Evolutionary conservation across 306 rosid genomes (phyloP).

Genomic region (Lathyrus tuberosus): DNA sequence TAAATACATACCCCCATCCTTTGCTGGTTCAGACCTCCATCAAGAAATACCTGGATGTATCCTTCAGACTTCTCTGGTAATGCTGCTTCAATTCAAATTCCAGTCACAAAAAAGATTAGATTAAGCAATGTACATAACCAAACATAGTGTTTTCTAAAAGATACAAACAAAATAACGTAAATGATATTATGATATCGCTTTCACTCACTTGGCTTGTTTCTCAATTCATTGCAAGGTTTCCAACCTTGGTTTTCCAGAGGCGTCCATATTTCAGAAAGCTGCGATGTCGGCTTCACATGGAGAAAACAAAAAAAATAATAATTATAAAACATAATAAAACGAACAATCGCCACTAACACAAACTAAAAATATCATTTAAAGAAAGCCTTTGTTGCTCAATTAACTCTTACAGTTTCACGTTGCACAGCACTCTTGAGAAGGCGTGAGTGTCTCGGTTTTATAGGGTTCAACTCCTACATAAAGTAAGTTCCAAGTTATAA

Average conservation of each 20-base stretch:
- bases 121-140: conserved; percentile 18
- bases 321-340: neutral
- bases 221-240: conserved; percentile 64
- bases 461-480: conserved; percentile 71
- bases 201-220: conserved; percentile 60
- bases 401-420: conserved; percentile 69
- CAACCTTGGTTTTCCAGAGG: conserved; percentile 72
- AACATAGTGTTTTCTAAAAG: conserved; percentile 18
- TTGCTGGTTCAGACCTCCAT: conserved; percentile 99
- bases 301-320: conserved; percentile 20
- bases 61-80: conserved; percentile 80
- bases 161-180: conserved; percentile 11
- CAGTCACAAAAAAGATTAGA: conserved; percentile 29
- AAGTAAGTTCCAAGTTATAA: conserved; percentile 31
- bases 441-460: conserved; percentile 80
- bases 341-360: conserved; percentile 8
- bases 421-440: conserved; percentile 85
- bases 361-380: conserved; percentile 16
- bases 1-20: conserved; percentile 92
- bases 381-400: conserved; percentile 39
- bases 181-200: conserved; percentile 12
- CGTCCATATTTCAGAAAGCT: conserved; percentile 69
- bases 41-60: conserved; percentile 89
- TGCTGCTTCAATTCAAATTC: conserved; percentile 57
- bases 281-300: conserved; percentile 55